Evolutionary conservation across 2,329 filamentous ascomycete species (phyloP), one percentile per base, ranked within the genome.

Genomic region (Aplosporella prunicola): DNA sequence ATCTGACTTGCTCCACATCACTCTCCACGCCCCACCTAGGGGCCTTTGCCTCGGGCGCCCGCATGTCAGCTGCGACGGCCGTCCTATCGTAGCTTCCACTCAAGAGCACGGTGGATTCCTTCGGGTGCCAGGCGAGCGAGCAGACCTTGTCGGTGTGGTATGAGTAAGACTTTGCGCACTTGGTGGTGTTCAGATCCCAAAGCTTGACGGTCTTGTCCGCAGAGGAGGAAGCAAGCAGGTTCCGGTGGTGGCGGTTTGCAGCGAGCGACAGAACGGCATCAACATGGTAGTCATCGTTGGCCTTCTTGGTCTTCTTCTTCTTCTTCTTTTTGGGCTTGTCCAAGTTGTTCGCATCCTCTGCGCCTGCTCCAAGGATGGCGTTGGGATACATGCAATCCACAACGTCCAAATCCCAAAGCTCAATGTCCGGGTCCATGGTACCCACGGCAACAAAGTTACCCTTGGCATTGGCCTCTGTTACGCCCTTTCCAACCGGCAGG

Each of bases 111-210:
- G 91, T 95, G 3, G 88, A 78, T 60, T 95, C 84, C 28, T 72
- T 74, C 0, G 83, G 74, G 67, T 96, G 86, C 91, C 93, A 98
- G 47, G 89, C 82, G 40, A 98, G 67, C 15, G 89, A 86, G 72
- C 88, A 98, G 47, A 96, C 88, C 67, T 98, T 98, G 71, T 95
- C 91, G 23, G 85, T 93, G 66, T 98, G 91, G 64, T 93, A 85
- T 11, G 76, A 73, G 70, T 98, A 98, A 29, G 88, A 95, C 66
- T 95, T 91, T 51, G 91, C 91, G 62, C 87, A 94, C 61, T 80
- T 87, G 43, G 83, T 75, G 3, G 86, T 95, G 66, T 87, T 84
- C 45, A 98, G 69, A 58, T 98, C 91, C 91, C 91, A 98, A 14
- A 98, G 74, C 69, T 98, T 98, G 54, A 96, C 80, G 3, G 91